Base-by-base conservation (phyloP, 306 rosid genomes). In the Cucurbita argyrosperma region DNA sequence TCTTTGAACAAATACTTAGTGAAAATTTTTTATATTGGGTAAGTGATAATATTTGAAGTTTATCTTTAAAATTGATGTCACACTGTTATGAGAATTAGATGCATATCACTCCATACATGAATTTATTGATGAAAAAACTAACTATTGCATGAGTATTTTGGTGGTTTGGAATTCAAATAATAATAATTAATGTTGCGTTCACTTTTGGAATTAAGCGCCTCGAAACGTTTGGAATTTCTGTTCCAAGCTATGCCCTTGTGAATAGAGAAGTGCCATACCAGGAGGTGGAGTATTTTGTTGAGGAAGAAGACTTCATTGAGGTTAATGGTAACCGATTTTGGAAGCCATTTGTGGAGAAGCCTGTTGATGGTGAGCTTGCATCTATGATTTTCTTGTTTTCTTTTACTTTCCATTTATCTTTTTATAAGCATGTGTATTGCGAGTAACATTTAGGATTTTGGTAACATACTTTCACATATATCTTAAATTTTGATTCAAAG, bases 271-370 rank as follows among this genome's bases (percentile, higher is more conserved):
- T 61, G 53, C 96, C 97, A 2, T 75, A 82, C 76, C 89, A 94
- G 77, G 86, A 89, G 45, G 83, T 94, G 79, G 96, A 94, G 72
- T 88, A 87, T 85, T 94, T 94, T 83, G 57, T 82, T 51, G 99
- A 94, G 89, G 96, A 89, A 84, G 99, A 94, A 82, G 99, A 94
- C 79, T 94, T 89, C 83, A 97, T 94, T 64, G 97, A 94, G 86
- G 97, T 94, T 79, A 82, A 76, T 78, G 97, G 96, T 79, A 63
- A 71, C 74, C 95, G 97, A 23, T 94, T 94, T 58, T 91, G 88
- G 88, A 94, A 94, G 80, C 99, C 99, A 67, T 94, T 94, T 87
- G 99, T 94, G 78, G 99, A 94, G 87, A 94, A 94, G 89, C 99
- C 99, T 65, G 83, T 94, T 76, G 83, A 88, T 81, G 99, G 99